Conservation (phyloP, 1,139 yeast genomes). For the Hyphopichia buzzinii region DNA sequence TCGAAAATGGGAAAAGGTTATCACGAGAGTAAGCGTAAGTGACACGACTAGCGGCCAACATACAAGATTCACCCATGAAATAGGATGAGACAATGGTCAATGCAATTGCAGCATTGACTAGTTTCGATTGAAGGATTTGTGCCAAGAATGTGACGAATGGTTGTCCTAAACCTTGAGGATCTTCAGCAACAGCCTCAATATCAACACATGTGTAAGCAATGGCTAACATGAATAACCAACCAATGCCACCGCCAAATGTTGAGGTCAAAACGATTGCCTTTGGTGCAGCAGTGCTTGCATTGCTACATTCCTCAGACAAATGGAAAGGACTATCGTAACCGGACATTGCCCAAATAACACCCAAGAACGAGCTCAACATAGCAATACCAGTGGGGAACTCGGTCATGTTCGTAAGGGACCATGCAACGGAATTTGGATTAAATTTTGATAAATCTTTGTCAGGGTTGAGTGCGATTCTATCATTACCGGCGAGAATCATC, state of each 20-base stretch:
- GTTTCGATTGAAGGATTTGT: slow-evolving; percentile 46
- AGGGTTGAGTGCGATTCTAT: slow-evolving; percentile 29
- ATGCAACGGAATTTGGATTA: slow-evolving; percentile 50
- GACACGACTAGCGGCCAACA: slow-evolving; percentile 70
- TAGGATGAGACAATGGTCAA: slow-evolving; percentile 59
- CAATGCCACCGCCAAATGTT: slow-evolving; percentile 58
- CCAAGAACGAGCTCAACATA: slow-evolving; percentile 58
- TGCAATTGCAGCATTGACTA: slow-evolving; percentile 56
- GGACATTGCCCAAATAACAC: slow-evolving; percentile 75
- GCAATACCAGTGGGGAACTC: slow-evolving; percentile 69
- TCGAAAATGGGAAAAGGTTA: slow-evolving; percentile 63
- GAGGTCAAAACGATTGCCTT: slow-evolving; percentile 66
- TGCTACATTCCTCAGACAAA: slow-evolving; percentile 67
- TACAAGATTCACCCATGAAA: slow-evolving; percentile 69
- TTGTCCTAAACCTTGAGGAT: slow-evolving; percentile 56
- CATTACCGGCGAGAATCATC: slow-evolving; percentile 54
- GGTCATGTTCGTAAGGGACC: slow-evolving; percentile 60
- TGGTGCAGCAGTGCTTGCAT: slow-evolving; percentile 65
- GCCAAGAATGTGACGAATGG: slow-evolving; percentile 60
- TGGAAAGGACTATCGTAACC: slow-evolving; percentile 79
- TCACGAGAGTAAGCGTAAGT: slow-evolving; percentile 71
- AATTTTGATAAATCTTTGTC: slow-evolving; percentile 39
- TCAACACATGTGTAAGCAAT: slow-evolving; percentile 64
- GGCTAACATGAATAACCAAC: slow-evolving; percentile 62
- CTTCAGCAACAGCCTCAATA: slow-evolving; percentile 48